These are phyloP conservation scores for Erigeron canadensis DNA, from an alignment of 129 eudicot species.

Conservation along the genomic window DNA sequence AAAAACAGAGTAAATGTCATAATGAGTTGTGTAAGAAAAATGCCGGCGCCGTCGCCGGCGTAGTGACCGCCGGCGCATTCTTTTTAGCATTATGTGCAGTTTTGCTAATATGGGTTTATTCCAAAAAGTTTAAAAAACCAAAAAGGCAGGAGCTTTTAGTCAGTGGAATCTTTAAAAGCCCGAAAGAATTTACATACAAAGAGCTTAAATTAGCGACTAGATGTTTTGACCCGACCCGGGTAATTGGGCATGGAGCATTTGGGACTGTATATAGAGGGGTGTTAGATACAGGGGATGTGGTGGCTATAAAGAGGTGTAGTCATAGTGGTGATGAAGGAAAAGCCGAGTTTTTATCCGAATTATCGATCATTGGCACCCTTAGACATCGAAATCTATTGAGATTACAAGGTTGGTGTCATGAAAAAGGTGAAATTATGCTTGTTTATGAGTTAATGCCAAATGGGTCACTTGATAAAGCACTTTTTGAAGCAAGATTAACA, in stretches of 20 bases:
- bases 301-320: slow-evolving; percentile 81
- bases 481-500: slow-evolving; percentile 69
- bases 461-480: slow-evolving; percentile 87
- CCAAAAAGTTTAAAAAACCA: slow-evolving; percentile 52
- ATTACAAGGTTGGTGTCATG: slow-evolving; percentile 91
- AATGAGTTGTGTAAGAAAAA: slow-evolving; percentile 50
- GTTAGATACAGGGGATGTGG: slow-evolving; percentile 55
- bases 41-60: slow-evolving; percentile 82
- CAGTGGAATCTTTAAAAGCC: slow-evolving; percentile 66
- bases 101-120: slow-evolving; percentile 55
- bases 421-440: slow-evolving; percentile 77
- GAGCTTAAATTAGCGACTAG: slow-evolving; percentile 71
- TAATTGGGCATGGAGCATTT: slow-evolving; percentile 86
- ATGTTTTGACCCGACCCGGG: slow-evolving; percentile 55
- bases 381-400: slow-evolving; percentile 82
- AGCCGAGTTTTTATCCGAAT: slow-evolving; percentile 76
- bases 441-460: slow-evolving; percentile 88
- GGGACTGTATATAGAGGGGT: slow-evolving; percentile 90
- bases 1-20: slow-evolving; percentile 52
- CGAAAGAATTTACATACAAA: slow-evolving; percentile 82
- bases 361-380: slow-evolving; percentile 82
- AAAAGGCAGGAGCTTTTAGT: slow-evolving; percentile 45
- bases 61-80: slow-evolving; percentile 78
- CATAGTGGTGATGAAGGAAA: slow-evolving; percentile 73
- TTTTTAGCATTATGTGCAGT: slow-evolving; percentile 56